Evolutionary conservation across 495 filamentous ascomycete species (phyloP).

Genomic region (Cudoniella acicularis): DNA sequence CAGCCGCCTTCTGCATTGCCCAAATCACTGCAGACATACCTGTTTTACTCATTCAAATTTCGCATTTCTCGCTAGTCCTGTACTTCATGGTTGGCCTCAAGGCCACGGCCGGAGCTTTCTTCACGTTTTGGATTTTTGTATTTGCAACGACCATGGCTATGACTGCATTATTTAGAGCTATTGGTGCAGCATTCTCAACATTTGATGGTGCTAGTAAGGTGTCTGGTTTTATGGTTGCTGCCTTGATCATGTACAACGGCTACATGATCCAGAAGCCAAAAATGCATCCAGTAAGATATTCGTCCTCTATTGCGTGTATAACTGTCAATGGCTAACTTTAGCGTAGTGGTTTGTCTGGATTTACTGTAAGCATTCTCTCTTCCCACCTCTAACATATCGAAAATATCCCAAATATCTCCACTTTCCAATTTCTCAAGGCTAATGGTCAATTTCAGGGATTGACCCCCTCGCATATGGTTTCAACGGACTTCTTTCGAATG

Average conservation of each 20-base stretch:
- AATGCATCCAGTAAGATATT: slow-evolving; percentile 30
- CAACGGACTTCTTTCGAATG: slow-evolving; percentile 40
- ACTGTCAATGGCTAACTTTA: slow-evolving; percentile 30
- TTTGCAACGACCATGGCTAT: slow-evolving; percentile 40
- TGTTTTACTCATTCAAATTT: slow-evolving; percentile 58
- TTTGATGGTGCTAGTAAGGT: slow-evolving; percentile 55
- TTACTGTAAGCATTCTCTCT: slow-evolving; percentile 7
- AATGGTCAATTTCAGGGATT: slow-evolving; percentile 29
- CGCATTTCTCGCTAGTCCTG: slow-evolving; percentile 60
- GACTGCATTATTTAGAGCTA: slow-evolving; percentile 48
- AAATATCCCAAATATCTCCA: too few relatives aligned
- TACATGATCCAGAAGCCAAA: slow-evolving; percentile 36
- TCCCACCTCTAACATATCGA: too few relatives aligned
- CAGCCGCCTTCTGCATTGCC: slow-evolving; percentile 66
- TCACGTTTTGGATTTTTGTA: slow-evolving; percentile 45
- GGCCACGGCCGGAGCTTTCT: slow-evolving; percentile 46
- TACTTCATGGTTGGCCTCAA: slow-evolving; percentile 61
- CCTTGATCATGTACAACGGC: slow-evolving; percentile 34
- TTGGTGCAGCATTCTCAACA: slow-evolving; percentile 46
- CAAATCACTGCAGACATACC: slow-evolving; percentile 67
- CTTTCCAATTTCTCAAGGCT: slow-evolving; percentile 14
- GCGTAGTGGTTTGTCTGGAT: slow-evolving; percentile 24
- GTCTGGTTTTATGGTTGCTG: slow-evolving; percentile 41
- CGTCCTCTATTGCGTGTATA: slow-evolving; percentile 1
- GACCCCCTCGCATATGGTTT: slow-evolving; percentile 40